These are phyloP conservation scores for Anthoceros angustus DNA, from an alignment of 225 moss, liverwort and hornwort genomes.

Conservation along the genomic window DNA sequence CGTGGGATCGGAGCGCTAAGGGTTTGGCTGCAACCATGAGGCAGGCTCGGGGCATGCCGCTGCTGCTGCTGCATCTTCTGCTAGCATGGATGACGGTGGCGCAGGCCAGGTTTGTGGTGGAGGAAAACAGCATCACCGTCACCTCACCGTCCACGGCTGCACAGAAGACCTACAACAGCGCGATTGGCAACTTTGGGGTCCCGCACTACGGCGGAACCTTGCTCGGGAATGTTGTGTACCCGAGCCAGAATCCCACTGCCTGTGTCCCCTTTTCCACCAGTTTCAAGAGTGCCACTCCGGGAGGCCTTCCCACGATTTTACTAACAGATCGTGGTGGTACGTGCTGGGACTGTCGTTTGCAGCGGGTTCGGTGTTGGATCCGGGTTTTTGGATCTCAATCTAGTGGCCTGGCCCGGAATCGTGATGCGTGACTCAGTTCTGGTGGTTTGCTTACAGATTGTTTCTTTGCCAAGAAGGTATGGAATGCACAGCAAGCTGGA, in stretches of 20 bases:
- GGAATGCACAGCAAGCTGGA: constrained; percentile 61
- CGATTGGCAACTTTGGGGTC: constrained; percentile 95
- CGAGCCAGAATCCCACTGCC: constrained; percentile 20
- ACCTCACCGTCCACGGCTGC: constrained; percentile 32
- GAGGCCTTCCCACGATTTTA: constrained; percentile 40
- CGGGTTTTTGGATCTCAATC: too few relatives aligned
- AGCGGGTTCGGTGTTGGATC: too few relatives aligned
- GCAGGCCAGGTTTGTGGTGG: constrained; percentile 53
- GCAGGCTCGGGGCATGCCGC: background rate
- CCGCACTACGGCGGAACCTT: constrained; percentile 90
- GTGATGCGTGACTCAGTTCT: background rate
- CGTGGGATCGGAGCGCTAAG: too few relatives aligned
- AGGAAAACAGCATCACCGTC: constrained; percentile 59
- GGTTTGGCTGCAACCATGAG: too few relatives aligned
- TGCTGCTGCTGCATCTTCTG: background rate
- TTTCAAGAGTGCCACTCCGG: constrained; percentile 17
- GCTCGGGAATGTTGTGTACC: constrained; percentile 38
- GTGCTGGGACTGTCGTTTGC: too few relatives aligned
- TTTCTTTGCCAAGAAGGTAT: constrained; percentile 77
- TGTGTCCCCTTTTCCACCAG: constrained; percentile 21
- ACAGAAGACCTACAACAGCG: constrained; percentile 47
- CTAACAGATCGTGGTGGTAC: constrained; percentile 65
- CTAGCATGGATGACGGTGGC: constrained; percentile 10
- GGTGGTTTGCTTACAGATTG: constrained; percentile 32
- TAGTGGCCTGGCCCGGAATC: too few relatives aligned